Conservation (phyloP, 106 monocot species). For the Acorus gramineus region DNA sequence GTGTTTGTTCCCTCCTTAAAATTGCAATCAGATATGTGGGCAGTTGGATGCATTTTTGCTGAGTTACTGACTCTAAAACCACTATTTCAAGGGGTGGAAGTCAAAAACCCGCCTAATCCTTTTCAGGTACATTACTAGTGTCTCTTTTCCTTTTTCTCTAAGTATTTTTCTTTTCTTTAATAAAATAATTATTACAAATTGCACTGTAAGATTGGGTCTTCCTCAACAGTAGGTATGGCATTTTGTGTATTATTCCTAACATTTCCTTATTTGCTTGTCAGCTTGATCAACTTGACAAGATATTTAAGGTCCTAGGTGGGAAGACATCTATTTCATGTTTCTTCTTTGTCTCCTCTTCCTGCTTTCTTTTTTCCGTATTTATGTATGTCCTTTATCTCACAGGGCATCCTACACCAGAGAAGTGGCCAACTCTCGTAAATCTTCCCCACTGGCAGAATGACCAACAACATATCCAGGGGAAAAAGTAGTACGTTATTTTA, state of each 20-base stretch:
- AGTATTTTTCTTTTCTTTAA: not conserved
- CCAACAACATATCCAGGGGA: conserved; percentile 91
- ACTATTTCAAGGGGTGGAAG: conserved; percentile 96
- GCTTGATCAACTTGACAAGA: conserved; percentile 98
- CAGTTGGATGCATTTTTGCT: conserved; percentile 97
- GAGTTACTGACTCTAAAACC: conserved; percentile 90
- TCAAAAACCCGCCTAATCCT: conserved; percentile 79
- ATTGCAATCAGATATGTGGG: conserved; percentile 82
- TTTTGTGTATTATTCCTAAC: conserved; percentile 5
- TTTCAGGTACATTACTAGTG: conserved; percentile 56
- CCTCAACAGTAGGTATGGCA: not conserved
- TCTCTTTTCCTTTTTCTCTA: conserved; percentile 1
- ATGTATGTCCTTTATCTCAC: conserved; percentile 6
- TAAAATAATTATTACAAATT: not conserved
- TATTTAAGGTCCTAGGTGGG: conserved; percentile 96
- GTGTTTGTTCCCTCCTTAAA: conserved; percentile 7
- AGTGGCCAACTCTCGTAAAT: conserved; percentile 83
- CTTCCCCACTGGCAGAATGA: conserved; percentile 89
- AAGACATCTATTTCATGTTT: not conserved
- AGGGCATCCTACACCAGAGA: conserved; percentile 92
- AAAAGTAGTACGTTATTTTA: conserved; percentile 64
- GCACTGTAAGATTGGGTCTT: no score
- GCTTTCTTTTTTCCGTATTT: not conserved
- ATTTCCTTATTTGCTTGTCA: conserved; percentile 21
- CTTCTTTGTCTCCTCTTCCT: conserved; percentile 4